Conservation (phyloP, 495 filamentous ascomycete species). For the Penicillium crystallinum region DNA sequence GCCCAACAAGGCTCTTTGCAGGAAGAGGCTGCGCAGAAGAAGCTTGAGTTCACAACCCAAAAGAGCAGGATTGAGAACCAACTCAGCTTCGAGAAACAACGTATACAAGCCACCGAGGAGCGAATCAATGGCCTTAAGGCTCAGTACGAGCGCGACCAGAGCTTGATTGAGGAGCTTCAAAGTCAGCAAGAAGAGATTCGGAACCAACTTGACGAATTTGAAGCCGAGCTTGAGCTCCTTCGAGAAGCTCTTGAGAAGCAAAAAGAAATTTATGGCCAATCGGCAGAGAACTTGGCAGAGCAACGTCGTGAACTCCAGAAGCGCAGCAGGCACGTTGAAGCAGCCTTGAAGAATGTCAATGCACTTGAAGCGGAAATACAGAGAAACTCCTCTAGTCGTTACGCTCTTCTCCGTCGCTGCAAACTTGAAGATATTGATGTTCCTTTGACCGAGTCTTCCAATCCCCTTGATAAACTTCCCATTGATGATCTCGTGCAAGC, state of each 20-base stretch:
- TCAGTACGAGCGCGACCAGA: slow-evolving; percentile 57
- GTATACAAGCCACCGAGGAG: slow-evolving; percentile 60
- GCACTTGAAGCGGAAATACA: slow-evolving; percentile 77
- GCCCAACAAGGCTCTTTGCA: slow-evolving; percentile 86
- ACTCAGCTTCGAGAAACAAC: slow-evolving; percentile 69
- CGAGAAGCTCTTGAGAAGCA: slow-evolving; percentile 64
- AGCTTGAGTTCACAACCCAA: slow-evolving; percentile 78
- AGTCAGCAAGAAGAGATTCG: slow-evolving; percentile 69
- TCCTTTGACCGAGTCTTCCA: slow-evolving; percentile 71
- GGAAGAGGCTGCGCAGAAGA: slow-evolving; percentile 81
- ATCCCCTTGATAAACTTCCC: slow-evolving; percentile 72
- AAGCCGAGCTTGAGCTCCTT: slow-evolving; percentile 72
- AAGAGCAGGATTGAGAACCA: slow-evolving; percentile 74
- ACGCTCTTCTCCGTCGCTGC: slow-evolving; percentile 78
- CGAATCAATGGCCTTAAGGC: slow-evolving; percentile 64
- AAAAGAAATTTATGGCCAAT: slow-evolving; percentile 59
- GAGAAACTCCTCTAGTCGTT: slow-evolving; percentile 73
- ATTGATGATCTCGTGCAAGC: slow-evolving; percentile 76
- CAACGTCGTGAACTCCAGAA: slow-evolving; percentile 81
- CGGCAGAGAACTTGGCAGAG: slow-evolving; percentile 69
- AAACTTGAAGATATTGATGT: slow-evolving; percentile 90
- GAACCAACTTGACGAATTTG: slow-evolving; percentile 62
- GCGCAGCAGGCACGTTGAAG: slow-evolving; percentile 74
- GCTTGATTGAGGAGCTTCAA: slow-evolving; percentile 63
- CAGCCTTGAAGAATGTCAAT: slow-evolving; percentile 68